Percentiles rank a stretch among this genome's conserved stretches.
phyloP scores from a whole-genome alignment of 208 protist genomes.

The Blastocrithidia nonstop region DNA sequence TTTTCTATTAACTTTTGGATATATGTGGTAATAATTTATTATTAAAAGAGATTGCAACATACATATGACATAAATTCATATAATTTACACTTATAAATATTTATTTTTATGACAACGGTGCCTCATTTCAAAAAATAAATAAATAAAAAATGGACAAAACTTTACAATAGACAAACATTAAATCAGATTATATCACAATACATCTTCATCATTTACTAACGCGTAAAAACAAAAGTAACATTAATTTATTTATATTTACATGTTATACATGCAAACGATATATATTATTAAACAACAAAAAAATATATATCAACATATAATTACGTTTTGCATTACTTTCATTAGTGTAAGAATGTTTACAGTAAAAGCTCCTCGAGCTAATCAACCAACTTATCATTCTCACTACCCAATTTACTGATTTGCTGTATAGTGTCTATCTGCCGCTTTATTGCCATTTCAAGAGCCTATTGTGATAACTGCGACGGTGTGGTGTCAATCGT shows the following conservation, averaged over 20 bases:
- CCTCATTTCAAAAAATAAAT: too few relatives aligned
- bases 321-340: neutral
- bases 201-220: neutral
- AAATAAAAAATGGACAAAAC: neutral
- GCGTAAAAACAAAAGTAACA: neutral
- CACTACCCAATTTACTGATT: constrained; percentile 24
- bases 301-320: neutral
- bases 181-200: neutral
- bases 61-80: too few relatives aligned
- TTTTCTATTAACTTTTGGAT: too few relatives aligned
- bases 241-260: constrained; percentile 4
- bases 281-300: constrained; percentile 1
- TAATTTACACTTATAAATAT: too few relatives aligned
- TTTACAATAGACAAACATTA: neutral
- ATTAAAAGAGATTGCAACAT: too few relatives aligned
- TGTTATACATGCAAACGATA: neutral
- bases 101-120: too few relatives aligned
- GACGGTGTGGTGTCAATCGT: constrained; percentile 24
- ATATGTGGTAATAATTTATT: too few relatives aligned
- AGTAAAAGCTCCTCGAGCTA: constrained; percentile 29
- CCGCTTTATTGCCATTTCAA: constrained; percentile 61
- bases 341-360: constrained; percentile 6
- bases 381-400: constrained; percentile 46
- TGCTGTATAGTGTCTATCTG: constrained; percentile 61
- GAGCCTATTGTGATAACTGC: constrained; percentile 32